Evolutionary conservation across 2,329 filamentous ascomycete species (phyloP).

Genomic region (Calonectria ilicicola): DNA sequence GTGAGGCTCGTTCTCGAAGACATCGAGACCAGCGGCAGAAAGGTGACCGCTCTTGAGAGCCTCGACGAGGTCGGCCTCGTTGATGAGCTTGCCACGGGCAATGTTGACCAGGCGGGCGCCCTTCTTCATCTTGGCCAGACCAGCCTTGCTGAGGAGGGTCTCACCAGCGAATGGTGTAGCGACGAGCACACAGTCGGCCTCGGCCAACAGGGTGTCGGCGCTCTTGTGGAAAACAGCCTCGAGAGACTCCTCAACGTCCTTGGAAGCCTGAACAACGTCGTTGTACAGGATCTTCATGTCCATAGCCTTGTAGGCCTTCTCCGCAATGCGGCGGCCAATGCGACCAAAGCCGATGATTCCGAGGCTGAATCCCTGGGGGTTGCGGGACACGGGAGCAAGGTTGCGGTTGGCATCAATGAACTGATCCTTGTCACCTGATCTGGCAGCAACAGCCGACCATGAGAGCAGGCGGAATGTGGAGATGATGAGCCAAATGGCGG

Average conservation of each 20-base stretch:
- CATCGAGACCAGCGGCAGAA: conserved; percentile 74
- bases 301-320: conserved; percentile 42
- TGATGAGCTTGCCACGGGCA: conserved; percentile 78
- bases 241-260: conserved; percentile 26
- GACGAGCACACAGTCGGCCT: conserved; percentile 41
- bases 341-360: conserved; percentile 42
- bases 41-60: conserved; percentile 73
- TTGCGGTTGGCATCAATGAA: conserved; percentile 41
- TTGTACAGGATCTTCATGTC: conserved; percentile 46
- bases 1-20: conserved; percentile 76
- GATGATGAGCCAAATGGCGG: conserved; percentile 44
- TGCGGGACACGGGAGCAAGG: conserved; percentile 38
- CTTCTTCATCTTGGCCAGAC: conserved; percentile 78
- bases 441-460: conserved; percentile 40
- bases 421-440: conserved; percentile 40
- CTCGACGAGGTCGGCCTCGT: conserved; percentile 76
- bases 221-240: conserved; percentile 36
- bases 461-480: conserved; percentile 42
- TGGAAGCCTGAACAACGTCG: conserved; percentile 38
- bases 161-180: conserved; percentile 41
- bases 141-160: conserved; percentile 54
- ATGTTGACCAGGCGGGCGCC: conserved; percentile 79
- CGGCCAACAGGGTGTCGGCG: conserved; percentile 36
- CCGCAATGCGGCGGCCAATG: conserved; percentile 41
- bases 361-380: conserved; percentile 39